Evolutionary conservation across 495 filamentous ascomycete species (phyloP), one percentile per base, ranked within the genome.

Genomic region (Achaetomiella virescens): DNA sequence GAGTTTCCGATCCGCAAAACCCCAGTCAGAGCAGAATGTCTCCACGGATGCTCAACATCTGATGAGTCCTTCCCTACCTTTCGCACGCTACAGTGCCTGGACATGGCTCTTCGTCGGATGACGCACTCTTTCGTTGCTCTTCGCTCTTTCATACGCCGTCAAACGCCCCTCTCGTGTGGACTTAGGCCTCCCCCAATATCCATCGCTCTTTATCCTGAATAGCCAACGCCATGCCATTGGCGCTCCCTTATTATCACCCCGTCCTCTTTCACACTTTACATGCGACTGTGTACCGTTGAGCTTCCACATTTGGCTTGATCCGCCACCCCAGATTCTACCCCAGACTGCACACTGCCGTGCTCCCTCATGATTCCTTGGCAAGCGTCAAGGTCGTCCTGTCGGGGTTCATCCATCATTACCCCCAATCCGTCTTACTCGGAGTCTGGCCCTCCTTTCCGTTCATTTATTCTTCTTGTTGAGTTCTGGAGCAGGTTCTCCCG

Each of bases 211-310:
- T 27, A 51, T 18, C 48, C 48, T 40, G 35, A 27, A 40, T 40
- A 40, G 6, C 48, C 48, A 17, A 24, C 48, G n/a, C 48, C 36
- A 20, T 51, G 48, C n/a, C n/a, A 40, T 51, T 51, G 48, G 35
- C 36, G 35, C 15, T 15, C 15, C 15, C n/a, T 17, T 25, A 40
- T 29, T 27, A 15, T 24, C 4, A 2, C 36, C 45, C 14, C 22
- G n/a, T 27, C 4, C 35, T 24, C 3, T 21, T 49, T 6, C 21
- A 15, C 31, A 11, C 47, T 37, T 24, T 37, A 49, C 47, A 24
- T 37, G 47, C 36, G 11, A 49, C 47, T 7, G 6, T 33, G 45
- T 35, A 17, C 27, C 45, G 27, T 12, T 11, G 2, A 14, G 11
- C 47, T 9, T 8, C 44, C 25, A 31, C 14, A 9, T n/a, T 5